A percentile compares a stretch with the other conserved stretches of the same genome.
These are phyloP conservation scores for Prinsepia uniflora DNA, from an alignment of 306 rosid species.

Conservation along the genomic window DNA sequence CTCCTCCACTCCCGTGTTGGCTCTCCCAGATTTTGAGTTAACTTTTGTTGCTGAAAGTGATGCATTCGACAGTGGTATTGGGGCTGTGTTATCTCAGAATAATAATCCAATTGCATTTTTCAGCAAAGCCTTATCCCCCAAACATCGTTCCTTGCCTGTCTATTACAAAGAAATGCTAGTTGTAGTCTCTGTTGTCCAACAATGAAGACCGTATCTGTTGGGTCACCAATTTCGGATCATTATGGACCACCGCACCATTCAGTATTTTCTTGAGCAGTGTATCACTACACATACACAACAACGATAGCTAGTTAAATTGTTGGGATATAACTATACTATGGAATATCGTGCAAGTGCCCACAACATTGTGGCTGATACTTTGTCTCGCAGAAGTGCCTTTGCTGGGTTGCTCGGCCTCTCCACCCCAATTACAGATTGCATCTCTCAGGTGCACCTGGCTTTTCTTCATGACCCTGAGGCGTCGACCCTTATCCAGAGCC, in stretches of 20 bases:
- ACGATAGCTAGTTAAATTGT: not conserved
- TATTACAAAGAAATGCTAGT: conserved; percentile 13
- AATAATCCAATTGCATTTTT: not conserved
- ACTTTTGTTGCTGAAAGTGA: not conserved
- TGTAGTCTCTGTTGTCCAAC: not conserved
- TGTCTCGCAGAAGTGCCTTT: not conserved
- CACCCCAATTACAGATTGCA: not conserved
- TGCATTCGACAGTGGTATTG: not conserved
- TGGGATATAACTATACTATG: not conserved
- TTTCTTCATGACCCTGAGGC: not conserved
- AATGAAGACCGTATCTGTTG: not conserved
- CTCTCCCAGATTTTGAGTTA: not conserved
- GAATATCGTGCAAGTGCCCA: not conserved
- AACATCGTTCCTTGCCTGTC: not conserved
- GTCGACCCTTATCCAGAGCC: no score
- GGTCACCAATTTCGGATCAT: not conserved
- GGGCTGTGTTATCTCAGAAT: not conserved
- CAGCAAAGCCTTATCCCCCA: not conserved
- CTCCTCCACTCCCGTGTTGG: not conserved
- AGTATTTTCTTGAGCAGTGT: not conserved
- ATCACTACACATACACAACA: not conserved
- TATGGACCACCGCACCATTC: not conserved
- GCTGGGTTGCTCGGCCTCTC: not conserved
- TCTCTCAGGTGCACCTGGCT: not conserved
- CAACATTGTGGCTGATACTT: not conserved